These are phyloP conservation scores for Beverwykella pulmonaria DNA, from an alignment of 495 filamentous ascomycete species.

Conservation along the genomic window DNA sequence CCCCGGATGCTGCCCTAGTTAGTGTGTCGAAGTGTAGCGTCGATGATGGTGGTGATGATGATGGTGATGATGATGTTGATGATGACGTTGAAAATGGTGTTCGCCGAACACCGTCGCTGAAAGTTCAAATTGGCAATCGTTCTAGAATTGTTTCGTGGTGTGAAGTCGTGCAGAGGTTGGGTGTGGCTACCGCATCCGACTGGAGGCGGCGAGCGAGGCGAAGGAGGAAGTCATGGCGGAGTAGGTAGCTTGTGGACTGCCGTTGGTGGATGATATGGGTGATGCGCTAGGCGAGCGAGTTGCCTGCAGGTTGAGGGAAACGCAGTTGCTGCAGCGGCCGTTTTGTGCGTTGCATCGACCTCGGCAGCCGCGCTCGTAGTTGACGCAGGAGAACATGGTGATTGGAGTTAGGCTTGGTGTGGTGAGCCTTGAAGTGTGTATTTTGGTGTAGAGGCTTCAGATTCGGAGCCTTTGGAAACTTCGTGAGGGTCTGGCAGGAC, in stretches of 20 bases:
- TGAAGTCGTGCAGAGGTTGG: not conserved
- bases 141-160: conserved; percentile 5
- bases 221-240: conserved; percentile 41
- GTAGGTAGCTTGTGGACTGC: conserved; percentile 22
- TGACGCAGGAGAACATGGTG: conserved; percentile 44
- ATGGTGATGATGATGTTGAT: no score
- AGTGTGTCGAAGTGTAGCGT: not conserved
- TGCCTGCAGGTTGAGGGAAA: conserved; percentile 40
- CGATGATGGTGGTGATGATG: no score
- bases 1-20: conserved; percentile 22
- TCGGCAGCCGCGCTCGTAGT: conserved; percentile 45
- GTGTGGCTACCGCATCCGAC: conserved; percentile 13
- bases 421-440: not conserved
- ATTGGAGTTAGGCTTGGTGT: not conserved
- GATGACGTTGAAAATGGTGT: not conserved
- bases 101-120: conserved; percentile 19
- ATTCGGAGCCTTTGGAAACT: not conserved
- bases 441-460: not conserved
- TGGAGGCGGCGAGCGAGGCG: conserved; percentile 33
- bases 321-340: conserved; percentile 40
- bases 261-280: conserved; percentile 22
- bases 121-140: not conserved
- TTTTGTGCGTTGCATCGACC: conserved; percentile 39
- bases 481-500: not conserved
- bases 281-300: conserved; percentile 33